Conservation (phyloP, 768 basidiomycete genomes). For the Boletus speciosus region DNA sequence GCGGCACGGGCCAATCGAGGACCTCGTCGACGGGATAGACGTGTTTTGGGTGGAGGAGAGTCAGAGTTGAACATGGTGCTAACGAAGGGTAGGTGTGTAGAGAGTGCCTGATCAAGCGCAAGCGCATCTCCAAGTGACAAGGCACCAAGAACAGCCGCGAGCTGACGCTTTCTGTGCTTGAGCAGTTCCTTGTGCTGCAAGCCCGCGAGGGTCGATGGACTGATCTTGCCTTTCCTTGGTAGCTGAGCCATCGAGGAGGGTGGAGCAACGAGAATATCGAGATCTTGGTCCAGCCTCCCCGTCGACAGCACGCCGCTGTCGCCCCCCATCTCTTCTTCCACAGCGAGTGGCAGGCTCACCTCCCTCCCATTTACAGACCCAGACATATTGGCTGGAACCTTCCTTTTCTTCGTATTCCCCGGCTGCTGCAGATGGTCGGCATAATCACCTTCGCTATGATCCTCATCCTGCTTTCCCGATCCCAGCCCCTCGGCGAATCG, state of each 20-base stretch:
- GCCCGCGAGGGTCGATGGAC: slow-evolving; percentile 61
- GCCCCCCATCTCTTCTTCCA: slow-evolving; percentile 38
- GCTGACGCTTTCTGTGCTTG: slow-evolving; percentile 63
- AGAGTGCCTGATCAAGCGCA: slow-evolving; percentile 75
- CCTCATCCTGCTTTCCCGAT: slow-evolving; percentile 45
- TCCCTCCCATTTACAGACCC: slow-evolving; percentile 42
- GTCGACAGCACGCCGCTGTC: slow-evolving; percentile 27
- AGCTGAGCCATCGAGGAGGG: slow-evolving; percentile 19
- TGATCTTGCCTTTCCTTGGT: slow-evolving; percentile 44
- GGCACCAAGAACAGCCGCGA: slow-evolving; percentile 66
- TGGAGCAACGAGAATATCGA: slow-evolving; percentile 19
- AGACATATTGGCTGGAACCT: slow-evolving; percentile 67
- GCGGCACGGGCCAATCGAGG: slow-evolving; percentile 50
- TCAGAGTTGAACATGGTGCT: slow-evolving; percentile 35
- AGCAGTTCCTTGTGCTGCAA: slow-evolving; percentile 74
- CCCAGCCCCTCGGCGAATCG: slow-evolving; percentile 23
- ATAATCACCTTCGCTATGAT: slow-evolving; percentile 58
- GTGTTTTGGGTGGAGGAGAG: slow-evolving; percentile 36
- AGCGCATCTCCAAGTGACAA: slow-evolving; percentile 65
- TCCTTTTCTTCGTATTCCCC: slow-evolving; percentile 85
- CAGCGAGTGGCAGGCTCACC: slow-evolving; percentile 38
- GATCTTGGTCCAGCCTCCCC: slow-evolving; percentile 24
- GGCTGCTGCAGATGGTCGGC: slow-evolving; percentile 70
- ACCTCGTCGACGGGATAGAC: slow-evolving; percentile 53
- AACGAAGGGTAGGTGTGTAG: slow-evolving; percentile 37